Evolutionary conservation across 352 stramenopile genomes (phyloP), one percentile per base, ranked within the genome.

Genomic region (Peronosclerospora sorghi): DNA sequence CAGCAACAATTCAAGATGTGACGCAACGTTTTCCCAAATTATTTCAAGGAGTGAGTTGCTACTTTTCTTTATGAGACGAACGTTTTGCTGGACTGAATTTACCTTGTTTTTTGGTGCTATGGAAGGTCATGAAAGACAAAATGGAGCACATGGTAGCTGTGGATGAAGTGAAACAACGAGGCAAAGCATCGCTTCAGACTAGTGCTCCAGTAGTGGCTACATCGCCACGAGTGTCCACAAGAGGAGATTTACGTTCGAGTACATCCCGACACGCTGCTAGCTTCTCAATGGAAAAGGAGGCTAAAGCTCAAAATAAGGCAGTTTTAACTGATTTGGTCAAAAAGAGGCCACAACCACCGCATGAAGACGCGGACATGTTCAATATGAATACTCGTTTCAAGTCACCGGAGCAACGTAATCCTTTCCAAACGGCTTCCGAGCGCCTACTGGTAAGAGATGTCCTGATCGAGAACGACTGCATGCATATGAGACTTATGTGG

Each of bases 341-440:
- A 17, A 73, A 76, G 45, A 59, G 41, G 35, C 41, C 53, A 10
- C 36, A 41, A 17, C 38, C 49, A 3, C 44, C 54, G 15, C 51
- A 55, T 47, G 55, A 58, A 32, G 47, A 57, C 17, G 28, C 45
- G 15, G 53, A 62, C 32, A 27, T 59, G 10, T 66, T 53, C 26
- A 45, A 45, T 24, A 24, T 24, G 9, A 28, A 45, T 12, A 54
- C 56, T 32, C 41, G 32, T 12, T 30, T 41, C 21, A 56, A 37
- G 34, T 30, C 42, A 0, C 7, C 18, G 1, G 43, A 43, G 18
- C 61, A 68, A 41, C 50, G 27, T 8, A 87, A 78, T 37, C 67
- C 75, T 1, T 91, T 91, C 46, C 59, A 77, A 28, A 91, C 78
- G 7, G 78, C 78, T 30, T 59, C 65, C 1, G 67, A 88, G 42